phyloP scores from a whole-genome alignment of 2,329 filamentous ascomycete genomes.

The Aspergillus sp. region DNA sequence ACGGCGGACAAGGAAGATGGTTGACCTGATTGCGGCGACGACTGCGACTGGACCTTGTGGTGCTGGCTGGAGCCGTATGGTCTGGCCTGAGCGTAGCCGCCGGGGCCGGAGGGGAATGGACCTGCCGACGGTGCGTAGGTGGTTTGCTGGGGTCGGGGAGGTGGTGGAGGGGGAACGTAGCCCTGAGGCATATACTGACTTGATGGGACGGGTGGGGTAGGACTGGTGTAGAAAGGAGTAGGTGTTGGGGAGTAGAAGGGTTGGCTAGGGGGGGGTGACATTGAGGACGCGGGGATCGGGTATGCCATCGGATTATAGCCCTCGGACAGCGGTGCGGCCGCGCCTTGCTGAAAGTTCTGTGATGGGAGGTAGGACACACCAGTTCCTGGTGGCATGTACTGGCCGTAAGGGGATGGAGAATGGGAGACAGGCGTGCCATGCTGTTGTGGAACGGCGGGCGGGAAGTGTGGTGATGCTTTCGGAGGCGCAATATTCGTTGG shows the following conservation, averaged over 20 bases:
- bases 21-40: slow-evolving; percentile 26
- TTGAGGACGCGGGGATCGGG: slow-evolving; percentile 44
- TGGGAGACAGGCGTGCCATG: slow-evolving; percentile 38
- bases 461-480: slow-evolving; percentile 43
- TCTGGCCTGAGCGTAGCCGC: slow-evolving; percentile 59
- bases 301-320: slow-evolving; percentile 58
- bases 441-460: slow-evolving; percentile 31
- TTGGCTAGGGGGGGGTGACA: slow-evolving; percentile 49
- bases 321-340: slow-evolving; percentile 46
- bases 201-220: slow-evolving; percentile 43
- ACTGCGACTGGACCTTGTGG: slow-evolving; percentile 44
- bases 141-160: slow-evolving; percentile 64
- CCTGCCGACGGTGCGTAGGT: slow-evolving; percentile 50
- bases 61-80: slow-evolving; percentile 45
- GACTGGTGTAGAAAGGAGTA: slow-evolving; percentile 41
- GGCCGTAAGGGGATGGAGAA: slow-evolving; percentile 42
- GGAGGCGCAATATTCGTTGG: slow-evolving; percentile 45
- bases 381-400: slow-evolving; percentile 35
- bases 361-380: slow-evolving; percentile 34
- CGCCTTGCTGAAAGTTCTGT: slow-evolving; percentile 48
- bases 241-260: slow-evolving; percentile 43
- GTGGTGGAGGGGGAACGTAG: slow-evolving; percentile 70
- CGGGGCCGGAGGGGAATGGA: slow-evolving; percentile 59
- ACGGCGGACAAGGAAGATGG: slow-evolving; percentile 34
- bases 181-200: slow-evolving; percentile 61